Conservation (phyloP, 768 basidiomycete genomes). For the Tylopilus rubrobrunneus region DNA sequence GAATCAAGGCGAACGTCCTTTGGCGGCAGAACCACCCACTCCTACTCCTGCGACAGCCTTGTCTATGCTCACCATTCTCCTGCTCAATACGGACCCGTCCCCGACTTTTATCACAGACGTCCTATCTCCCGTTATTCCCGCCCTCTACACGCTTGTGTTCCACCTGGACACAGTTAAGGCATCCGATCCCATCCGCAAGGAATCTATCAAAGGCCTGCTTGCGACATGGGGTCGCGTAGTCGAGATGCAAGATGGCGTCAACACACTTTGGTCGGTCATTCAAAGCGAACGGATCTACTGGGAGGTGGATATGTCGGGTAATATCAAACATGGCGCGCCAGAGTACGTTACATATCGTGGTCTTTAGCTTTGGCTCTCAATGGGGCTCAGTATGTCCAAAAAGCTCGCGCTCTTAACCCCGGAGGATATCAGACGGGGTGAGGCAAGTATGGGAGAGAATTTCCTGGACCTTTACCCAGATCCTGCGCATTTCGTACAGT, state of each 20-base stretch:
- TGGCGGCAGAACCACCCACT: conserved; percentile 5
- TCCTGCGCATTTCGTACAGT: conserved; percentile 62
- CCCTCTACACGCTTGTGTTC: conserved; percentile 61
- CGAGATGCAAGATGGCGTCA: conserved; percentile 45
- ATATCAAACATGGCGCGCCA: conserved; percentile 36
- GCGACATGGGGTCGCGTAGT: conserved; percentile 75
- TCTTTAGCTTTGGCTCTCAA: background rate
- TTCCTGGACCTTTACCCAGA: conserved; percentile 72
- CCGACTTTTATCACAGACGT: conserved; percentile 59
- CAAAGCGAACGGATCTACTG: conserved; percentile 48
- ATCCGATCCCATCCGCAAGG: conserved; percentile 61
- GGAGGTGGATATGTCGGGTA: conserved; percentile 54
- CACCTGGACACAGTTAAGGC: conserved; percentile 52
- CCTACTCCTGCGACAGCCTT: conserved; percentile 36
- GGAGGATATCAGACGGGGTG: conserved; percentile 38
- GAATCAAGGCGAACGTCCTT: background rate
- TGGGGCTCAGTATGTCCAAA: conserved; percentile 18
- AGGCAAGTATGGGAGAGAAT: conserved; percentile 42
- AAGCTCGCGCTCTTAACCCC: conserved; percentile 49
- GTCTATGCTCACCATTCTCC: conserved; percentile 49
- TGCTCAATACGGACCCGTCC: conserved; percentile 78
- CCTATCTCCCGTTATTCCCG: conserved; percentile 63
- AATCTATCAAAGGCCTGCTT: conserved; percentile 57
- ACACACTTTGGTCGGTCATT: conserved; percentile 58
- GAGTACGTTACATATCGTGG: conserved; percentile 36